A percentile compares a stretch with the other conserved stretches of the same genome.
These are phyloP conservation scores for Chlorencoelia australis DNA, from an alignment of 2,329 filamentous ascomycete species.

Conservation along the genomic window DNA sequence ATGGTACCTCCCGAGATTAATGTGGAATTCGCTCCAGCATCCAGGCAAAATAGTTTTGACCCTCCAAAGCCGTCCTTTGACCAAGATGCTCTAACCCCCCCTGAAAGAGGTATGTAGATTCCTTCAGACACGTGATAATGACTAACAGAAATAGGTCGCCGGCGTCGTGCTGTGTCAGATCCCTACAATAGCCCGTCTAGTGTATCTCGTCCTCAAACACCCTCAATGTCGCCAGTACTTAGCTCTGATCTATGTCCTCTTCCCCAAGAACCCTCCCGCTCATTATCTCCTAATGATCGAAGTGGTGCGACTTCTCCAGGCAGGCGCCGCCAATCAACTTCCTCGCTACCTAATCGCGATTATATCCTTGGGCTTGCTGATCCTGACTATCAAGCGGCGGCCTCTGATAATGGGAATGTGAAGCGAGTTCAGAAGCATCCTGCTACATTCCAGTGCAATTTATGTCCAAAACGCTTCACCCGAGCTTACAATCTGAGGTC, in stretches of 20 bases:
- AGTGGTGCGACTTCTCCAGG: slow-evolving; percentile 36
- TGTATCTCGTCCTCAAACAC: slow-evolving; percentile 39
- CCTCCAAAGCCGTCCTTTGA: slow-evolving; percentile 53
- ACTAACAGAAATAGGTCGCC: slow-evolving; percentile 23
- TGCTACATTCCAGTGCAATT: slow-evolving; percentile 86
- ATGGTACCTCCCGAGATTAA: slow-evolving; percentile 94
- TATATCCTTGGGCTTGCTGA: slow-evolving; percentile 89
- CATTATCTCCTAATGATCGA: slow-evolving; percentile 49
- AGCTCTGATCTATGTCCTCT: slow-evolving; percentile 39
- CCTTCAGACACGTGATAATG: slow-evolving; percentile 1
- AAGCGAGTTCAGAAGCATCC: slow-evolving; percentile 96
- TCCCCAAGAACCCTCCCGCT: slow-evolving; percentile 36
- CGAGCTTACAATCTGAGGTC: slow-evolving; percentile 93
- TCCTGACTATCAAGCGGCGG: slow-evolving; percentile 65
- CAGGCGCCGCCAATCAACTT: slow-evolving; percentile 52
- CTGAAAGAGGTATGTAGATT: slow-evolving; percentile 49
- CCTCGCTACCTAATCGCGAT: slow-evolving; percentile 47
- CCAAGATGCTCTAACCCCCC: slow-evolving; percentile 74
- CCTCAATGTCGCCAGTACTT: slow-evolving; percentile 46
- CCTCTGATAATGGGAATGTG: slow-evolving; percentile 44
- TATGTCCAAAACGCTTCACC: slow-evolving; percentile 94
- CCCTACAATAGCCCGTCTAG: slow-evolving; percentile 22
- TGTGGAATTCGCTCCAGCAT: slow-evolving; percentile 78
- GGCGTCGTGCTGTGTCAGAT: slow-evolving; percentile 28
- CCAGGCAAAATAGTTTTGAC: slow-evolving; percentile 56